These are phyloP conservation scores for Fusarium luffae DNA, from an alignment of 2,329 filamentous ascomycete species.

Conservation along the genomic window DNA sequence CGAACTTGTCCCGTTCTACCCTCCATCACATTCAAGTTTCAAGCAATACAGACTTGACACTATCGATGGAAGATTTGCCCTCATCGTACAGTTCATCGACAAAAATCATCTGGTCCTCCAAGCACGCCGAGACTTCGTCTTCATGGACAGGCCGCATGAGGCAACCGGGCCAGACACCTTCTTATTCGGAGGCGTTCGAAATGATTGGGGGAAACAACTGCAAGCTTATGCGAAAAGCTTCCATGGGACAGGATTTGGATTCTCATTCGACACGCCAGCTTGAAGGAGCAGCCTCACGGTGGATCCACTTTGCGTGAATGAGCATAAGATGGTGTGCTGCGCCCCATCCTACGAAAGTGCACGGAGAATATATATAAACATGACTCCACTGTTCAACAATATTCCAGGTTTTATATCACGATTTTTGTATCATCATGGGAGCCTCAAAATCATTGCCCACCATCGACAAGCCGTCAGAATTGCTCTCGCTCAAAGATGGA, in stretches of 20 bases:
- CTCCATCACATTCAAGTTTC: not conserved
- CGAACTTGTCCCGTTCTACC: not conserved
- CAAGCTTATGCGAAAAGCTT: not conserved
- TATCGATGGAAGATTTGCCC: not conserved
- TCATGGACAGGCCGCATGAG: not conserved
- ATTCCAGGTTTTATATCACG: rapidly evolving
- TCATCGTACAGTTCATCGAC: not conserved
- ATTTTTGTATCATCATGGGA: not conserved
- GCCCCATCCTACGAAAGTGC: constrained; percentile 1
- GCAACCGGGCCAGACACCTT: not conserved
- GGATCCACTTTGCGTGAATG: not conserved
- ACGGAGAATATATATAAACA: not conserved
- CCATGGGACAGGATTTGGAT: not conserved
- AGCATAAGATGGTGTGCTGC: not conserved
- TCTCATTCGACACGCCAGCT: not conserved
- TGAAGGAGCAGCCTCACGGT: rapidly evolving
- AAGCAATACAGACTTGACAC: not conserved
- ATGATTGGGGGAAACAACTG: constrained; percentile 1
- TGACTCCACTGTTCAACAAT: not conserved
- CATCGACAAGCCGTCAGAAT: rapidly evolving
- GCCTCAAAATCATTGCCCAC: not conserved
- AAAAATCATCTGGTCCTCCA: not conserved
- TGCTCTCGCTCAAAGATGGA: not conserved
- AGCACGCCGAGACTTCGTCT: constrained; percentile 2
- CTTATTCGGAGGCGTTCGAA: constrained; percentile 4